Evolutionary conservation across 2,329 filamentous ascomycete species (phyloP).

Genomic region (Pseudopithomyces chartarum): DNA sequence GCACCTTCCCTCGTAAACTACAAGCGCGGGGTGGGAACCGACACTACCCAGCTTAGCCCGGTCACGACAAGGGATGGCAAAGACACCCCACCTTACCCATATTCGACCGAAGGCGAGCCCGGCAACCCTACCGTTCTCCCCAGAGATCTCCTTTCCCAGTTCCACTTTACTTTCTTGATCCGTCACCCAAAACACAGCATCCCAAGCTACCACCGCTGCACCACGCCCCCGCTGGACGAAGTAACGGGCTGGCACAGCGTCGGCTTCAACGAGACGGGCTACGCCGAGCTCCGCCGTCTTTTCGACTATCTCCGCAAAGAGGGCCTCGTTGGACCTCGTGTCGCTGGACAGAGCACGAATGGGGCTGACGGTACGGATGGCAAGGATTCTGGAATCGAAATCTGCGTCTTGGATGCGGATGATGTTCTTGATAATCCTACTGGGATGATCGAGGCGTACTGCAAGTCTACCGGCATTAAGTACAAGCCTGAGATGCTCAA

Average conservation of each 20-base stretch:
- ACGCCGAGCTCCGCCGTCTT: conserved; percentile 81
- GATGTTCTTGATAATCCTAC: conserved; percentile 87
- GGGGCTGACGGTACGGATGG: conserved; percentile 40
- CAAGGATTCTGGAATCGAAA: conserved; percentile 56
- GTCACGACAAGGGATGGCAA: conserved; percentile 34
- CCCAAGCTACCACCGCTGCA: conserved; percentile 94
- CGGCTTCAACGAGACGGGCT: conserved; percentile 86
- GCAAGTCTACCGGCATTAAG: conserved; percentile 77
- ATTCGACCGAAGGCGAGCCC: conserved; percentile 63
- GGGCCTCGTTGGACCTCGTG: conserved; percentile 71
- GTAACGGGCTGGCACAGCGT: conserved; percentile 87
- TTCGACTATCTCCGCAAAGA: conserved; percentile 81
- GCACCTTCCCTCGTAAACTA: conserved; percentile 74
- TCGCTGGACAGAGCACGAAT: conserved; percentile 53
- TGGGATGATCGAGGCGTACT: conserved; percentile 77
- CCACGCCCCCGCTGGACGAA: conserved; percentile 80
- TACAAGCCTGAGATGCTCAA: conserved; percentile 79
- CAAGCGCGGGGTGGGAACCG: conserved; percentile 65
- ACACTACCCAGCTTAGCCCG: conserved; percentile 40
- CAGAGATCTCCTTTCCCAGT: conserved; percentile 71
- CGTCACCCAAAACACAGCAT: conserved; percentile 91
- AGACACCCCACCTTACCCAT: conserved; percentile 59
- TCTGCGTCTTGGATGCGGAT: conserved; percentile 91
- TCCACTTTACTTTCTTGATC: conserved; percentile 96
- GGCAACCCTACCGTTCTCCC: conserved; percentile 88